These are phyloP conservation scores for Raphanus raphanistrum DNA, from an alignment of 345 rosid species.

Conservation along the genomic window DNA sequence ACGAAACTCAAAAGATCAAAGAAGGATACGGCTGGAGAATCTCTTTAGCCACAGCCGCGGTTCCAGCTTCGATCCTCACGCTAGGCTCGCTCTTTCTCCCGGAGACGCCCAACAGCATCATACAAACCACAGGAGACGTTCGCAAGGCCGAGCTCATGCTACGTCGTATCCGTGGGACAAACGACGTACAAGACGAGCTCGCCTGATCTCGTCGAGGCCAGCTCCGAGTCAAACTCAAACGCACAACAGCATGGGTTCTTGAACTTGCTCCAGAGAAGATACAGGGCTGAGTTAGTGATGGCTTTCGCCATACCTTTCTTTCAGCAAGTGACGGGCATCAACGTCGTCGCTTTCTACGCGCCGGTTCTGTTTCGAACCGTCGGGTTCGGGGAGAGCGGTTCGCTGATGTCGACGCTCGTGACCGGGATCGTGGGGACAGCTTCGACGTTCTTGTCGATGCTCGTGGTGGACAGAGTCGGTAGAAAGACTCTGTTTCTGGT, in stretches of 20 bases:
- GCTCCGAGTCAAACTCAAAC: constrained; percentile 32
- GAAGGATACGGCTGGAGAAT: constrained; percentile 76
- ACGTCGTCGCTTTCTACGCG: constrained; percentile 68
- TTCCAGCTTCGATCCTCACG: constrained; percentile 63
- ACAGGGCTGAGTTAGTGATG: constrained; percentile 74
- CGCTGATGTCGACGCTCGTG: constrained; percentile 55
- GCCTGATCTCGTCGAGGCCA: constrained; percentile 60
- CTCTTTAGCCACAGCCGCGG: constrained; percentile 66
- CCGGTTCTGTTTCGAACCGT: constrained; percentile 69
- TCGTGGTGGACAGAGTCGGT: constrained; percentile 60
- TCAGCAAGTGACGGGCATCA: constrained; percentile 74
- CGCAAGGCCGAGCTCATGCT: constrained; percentile 52
- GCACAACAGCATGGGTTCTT: constrained; percentile 39
- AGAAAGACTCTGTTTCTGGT: constrained; percentile 49
- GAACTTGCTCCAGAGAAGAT: constrained; percentile 45
- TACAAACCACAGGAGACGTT: constrained; percentile 43
- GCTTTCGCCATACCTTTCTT: constrained; percentile 69
- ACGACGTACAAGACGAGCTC: constrained; percentile 54
- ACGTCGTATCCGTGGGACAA: constrained; percentile 58
- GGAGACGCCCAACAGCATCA: constrained; percentile 71
- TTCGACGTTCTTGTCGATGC: constrained; percentile 55
- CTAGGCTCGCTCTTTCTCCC: constrained; percentile 66
- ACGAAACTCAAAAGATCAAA: constrained; percentile 59
- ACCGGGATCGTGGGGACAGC: constrained; percentile 50
- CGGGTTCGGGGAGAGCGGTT: constrained; percentile 62